Evolutionary conservation across 768 basidiomycete species (phyloP), one percentile per base, ranked within the genome.

Genomic region (Lactifluus volemus): DNA sequence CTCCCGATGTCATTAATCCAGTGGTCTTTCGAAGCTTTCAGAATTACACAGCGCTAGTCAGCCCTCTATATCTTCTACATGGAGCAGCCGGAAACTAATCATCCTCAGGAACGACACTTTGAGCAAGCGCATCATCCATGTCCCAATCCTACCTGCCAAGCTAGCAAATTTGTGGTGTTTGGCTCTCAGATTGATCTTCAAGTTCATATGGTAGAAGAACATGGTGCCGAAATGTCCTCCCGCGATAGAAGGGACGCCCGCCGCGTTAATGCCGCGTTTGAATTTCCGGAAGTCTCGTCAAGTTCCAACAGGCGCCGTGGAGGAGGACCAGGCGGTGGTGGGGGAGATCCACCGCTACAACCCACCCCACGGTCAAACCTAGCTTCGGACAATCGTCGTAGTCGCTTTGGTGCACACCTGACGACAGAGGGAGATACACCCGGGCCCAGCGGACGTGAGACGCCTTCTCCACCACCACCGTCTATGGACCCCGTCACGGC

Each of bases 151-250:
- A 70, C 77, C 42, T 99, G 96, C 69, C 83, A 86, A 49, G 84
- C 84, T 5, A 86, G 83, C 67, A 98, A 97, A 74, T 99, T 99
- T 65, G 89, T 98, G 62, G 97, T 98, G 12, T 98, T 98, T 71
- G 84, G 84, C 44, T 86, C 87, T 4, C 78, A 83, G 14, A 75
- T 99, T 11, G 97, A 99, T 70, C 83, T 98, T 41, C 84, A 93
- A 71, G 96, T 86, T 0, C 97, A 99, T 71, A 86, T 88, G 74
- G 86, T 98, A 10, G 85, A 89, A 55, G 86, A 84, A 55, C 92
- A 95, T 63, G 88, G 85, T 9, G 81, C 78, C 0, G 84, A 84
- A 36, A 85, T 90, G 85, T 83, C 79, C 15, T 72, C 88, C 2
- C 78, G 83, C 15, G 88, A 88, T 67, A 83, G 80, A 65, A 83